Evolutionary conservation across 2,329 filamentous ascomycete genomes (phyloP).

Genomic region (Zymoseptoria ardabiliae): DNA sequence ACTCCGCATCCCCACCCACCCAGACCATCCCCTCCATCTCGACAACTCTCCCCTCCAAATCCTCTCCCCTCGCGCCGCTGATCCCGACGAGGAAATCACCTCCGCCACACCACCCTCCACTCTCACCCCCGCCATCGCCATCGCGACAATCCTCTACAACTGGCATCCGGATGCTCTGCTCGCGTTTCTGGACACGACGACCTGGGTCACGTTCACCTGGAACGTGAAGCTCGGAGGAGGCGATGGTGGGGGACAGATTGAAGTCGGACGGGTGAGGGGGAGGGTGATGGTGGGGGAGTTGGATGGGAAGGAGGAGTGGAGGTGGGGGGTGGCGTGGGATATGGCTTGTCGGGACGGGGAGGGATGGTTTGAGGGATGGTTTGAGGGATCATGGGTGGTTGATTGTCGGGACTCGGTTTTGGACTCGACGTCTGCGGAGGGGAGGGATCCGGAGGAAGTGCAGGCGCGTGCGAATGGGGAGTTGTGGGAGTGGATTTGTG

Average conservation of each 20-base stretch:
- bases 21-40: background rate
- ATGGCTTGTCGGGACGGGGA: too few relatives aligned
- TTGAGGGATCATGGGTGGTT: background rate
- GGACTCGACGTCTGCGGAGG: too few relatives aligned
- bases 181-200: slow-evolving; percentile 14
- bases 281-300: slow-evolving; percentile 15
- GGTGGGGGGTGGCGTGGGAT: background rate
- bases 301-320: slow-evolving; percentile 11
- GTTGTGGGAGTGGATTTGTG: background rate
- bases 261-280: slow-evolving; percentile 17
- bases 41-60: background rate
- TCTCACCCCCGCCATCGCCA: slow-evolving; percentile 11
- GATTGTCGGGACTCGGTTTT: background rate
- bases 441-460: background rate
- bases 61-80: background rate
- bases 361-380: background rate
- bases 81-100: background rate
- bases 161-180: slow-evolving; percentile 15
- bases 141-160: slow-evolving; percentile 16
- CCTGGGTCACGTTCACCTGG: slow-evolving; percentile 20
- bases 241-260: slow-evolving; percentile 8
- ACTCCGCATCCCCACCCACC: background rate
- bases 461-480: background rate
- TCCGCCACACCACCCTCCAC: background rate
- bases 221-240: slow-evolving; percentile 5